Base-by-base conservation (phyloP, 306 rosid genomes). In the Castanopsis chinensis region DNA sequence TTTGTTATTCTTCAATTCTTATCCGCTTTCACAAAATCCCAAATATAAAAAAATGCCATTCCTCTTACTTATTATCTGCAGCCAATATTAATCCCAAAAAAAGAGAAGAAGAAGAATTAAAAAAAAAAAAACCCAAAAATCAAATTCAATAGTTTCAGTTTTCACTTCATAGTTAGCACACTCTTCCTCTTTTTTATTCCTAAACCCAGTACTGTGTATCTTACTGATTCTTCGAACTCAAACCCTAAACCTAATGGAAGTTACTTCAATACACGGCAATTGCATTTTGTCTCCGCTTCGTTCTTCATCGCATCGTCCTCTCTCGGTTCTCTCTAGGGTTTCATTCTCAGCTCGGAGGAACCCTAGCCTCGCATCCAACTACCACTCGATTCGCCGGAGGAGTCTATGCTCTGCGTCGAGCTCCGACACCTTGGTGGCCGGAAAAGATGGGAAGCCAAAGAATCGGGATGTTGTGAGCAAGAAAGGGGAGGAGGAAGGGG, bases 401-500 rank as follows among this genome's bases (percentile, higher is more conserved):
- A 71, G 76, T 79, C 27, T 53, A 69, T 91, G 91, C 64, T 82
- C 88, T 27, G 95, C 91, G 14, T 91, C 92, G n/a, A 82, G 85
- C 54, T 83, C 88, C 35, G 98, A 95, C n/a, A 92, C 97, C 28
- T 85, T 95, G 67, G 75, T 94, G 28, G 89, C 91, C 3, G 90
- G 87, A 15, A 80, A 76, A 85, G 77, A 85, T 13, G 87, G 81
- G 65, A 86, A 77, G 73, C 75, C 85, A 58, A 86, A 77, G 77
- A 74, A 56, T 27, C 75, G 59, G 3, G 83, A 79, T 72, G 84
- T 83, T 4, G 84, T 83, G 52, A 72, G 81, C 73, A 87, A 86
- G 81, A 86, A 78, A 59, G 89, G 79, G 25, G 88, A 81, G 28
- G 86, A 77, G 43, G 91, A 75, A 9, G 96, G 65, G n/a, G 81